These are phyloP conservation scores for Cladosporium velox DNA, from an alignment of 2,329 filamentous ascomycete genomes.

Conservation along the genomic window DNA sequence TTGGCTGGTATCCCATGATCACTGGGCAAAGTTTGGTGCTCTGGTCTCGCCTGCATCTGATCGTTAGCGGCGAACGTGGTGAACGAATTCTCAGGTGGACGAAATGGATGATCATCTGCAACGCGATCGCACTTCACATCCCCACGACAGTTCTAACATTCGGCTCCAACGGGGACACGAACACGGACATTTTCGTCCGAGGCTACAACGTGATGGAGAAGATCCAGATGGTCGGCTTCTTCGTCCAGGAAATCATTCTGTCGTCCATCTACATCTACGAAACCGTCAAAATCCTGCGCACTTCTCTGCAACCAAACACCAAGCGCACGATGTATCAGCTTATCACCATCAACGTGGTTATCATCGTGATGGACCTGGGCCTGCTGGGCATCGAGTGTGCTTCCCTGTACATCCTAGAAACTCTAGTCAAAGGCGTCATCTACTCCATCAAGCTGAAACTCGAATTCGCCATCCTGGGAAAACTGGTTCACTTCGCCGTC, in stretches of 20 bases:
- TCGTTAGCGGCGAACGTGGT: slow-evolving; percentile 50
- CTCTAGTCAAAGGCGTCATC: slow-evolving; percentile 41
- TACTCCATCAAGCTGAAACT: slow-evolving; percentile 40
- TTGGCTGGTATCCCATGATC: slow-evolving; percentile 63
- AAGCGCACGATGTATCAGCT: slow-evolving; percentile 40
- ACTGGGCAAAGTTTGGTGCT: slow-evolving; percentile 63
- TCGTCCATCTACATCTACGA: slow-evolving; percentile 36
- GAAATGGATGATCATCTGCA: slow-evolving; percentile 59
- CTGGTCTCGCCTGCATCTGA: slow-evolving; percentile 63
- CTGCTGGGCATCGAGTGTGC: slow-evolving; percentile 40
- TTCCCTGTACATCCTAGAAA: slow-evolving; percentile 38
- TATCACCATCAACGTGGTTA: slow-evolving; percentile 41
- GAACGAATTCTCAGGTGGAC: slow-evolving; percentile 51
- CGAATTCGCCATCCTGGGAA: slow-evolving; percentile 37
- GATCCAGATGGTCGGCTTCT: slow-evolving; percentile 48
- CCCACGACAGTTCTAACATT: slow-evolving; percentile 59
- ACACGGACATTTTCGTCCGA: slow-evolving; percentile 36
- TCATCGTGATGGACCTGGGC: slow-evolving; percentile 41
- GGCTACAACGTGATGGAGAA: slow-evolving; percentile 49
- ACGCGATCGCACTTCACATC: slow-evolving; percentile 56
- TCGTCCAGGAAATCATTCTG: slow-evolving; percentile 42
- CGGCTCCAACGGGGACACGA: slow-evolving; percentile 47
- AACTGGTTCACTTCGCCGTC: slow-evolving; percentile 34
- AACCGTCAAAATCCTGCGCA: slow-evolving; percentile 31
- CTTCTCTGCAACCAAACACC: slow-evolving; percentile 25